A percentile compares a stretch with the other conserved stretches of the same genome.
phyloP scores from a whole-genome alignment of 257 asterid species.

The Rehmannia glutinosa region DNA sequence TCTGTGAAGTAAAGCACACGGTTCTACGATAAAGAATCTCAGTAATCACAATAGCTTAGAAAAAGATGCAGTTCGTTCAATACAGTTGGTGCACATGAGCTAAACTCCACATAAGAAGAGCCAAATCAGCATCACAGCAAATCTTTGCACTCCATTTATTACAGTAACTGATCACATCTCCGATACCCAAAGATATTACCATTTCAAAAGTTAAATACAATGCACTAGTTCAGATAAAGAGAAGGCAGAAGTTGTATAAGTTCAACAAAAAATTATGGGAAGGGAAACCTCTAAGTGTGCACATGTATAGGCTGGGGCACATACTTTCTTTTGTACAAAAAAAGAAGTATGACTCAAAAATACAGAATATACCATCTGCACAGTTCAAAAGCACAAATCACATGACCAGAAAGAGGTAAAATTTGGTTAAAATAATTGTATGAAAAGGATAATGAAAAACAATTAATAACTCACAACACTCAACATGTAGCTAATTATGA shows the following conservation, averaged over 20 bases:
- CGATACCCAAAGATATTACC: background rate
- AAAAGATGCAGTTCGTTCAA: background rate
- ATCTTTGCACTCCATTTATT: background rate
- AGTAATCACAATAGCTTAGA: background rate
- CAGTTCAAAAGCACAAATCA: no score
- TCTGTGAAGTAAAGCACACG: no score
- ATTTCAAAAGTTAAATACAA: background rate
- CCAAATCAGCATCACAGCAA: background rate
- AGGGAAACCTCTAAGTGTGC: background rate
- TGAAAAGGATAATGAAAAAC: background rate
- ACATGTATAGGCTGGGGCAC: background rate
- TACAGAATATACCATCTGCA: background rate
- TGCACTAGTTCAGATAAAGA: background rate
- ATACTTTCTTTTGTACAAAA: background rate
- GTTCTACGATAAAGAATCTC: background rate
- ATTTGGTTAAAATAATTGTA: background rate
- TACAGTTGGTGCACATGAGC: background rate
- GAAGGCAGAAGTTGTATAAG: background rate
- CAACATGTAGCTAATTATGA: background rate
- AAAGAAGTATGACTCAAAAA: background rate
- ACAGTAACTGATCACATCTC: background rate
- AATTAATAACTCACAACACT: background rate
- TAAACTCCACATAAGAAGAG: background rate
- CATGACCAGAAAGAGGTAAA: background rate
- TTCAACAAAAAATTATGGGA: background rate